A percentile compares a stretch with the other conserved stretches of the same genome.
Evolutionary conservation across 768 basidiomycete species (phyloP).

Genomic region (Psilocybe subaeruginosa): DNA sequence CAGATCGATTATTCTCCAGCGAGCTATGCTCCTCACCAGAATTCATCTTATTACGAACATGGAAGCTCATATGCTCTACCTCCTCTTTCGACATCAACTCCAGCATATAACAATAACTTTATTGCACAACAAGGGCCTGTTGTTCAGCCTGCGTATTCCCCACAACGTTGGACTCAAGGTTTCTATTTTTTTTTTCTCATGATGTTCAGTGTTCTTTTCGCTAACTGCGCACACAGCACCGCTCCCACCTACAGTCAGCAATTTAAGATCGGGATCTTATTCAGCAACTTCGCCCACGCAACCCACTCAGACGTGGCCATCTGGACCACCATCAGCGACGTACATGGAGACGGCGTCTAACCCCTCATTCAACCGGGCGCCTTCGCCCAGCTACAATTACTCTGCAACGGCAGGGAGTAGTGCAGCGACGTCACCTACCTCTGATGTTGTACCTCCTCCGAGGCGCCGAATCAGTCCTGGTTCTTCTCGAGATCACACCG

Average conservation of each 20-base stretch:
- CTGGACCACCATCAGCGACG: constrained; percentile 23
- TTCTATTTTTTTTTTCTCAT: constrained; percentile 8
- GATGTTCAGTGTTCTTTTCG: neutral
- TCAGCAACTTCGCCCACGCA: constrained; percentile 24
- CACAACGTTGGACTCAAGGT: constrained; percentile 45
- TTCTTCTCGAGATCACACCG: constrained; percentile 48
- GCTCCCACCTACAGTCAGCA: constrained; percentile 28
- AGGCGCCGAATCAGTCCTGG: constrained; percentile 60
- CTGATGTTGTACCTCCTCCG: constrained; percentile 59
- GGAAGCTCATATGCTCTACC: constrained; percentile 41
- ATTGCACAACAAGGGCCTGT: constrained; percentile 34
- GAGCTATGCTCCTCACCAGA: constrained; percentile 35
- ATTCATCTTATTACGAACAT: constrained; percentile 46
- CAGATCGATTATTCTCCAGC: constrained; percentile 45
- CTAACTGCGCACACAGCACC: constrained; percentile 20
- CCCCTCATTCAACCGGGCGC: constrained; percentile 27
- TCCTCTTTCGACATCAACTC: constrained; percentile 37
- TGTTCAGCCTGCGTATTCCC: constrained; percentile 37
- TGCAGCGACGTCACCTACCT: constrained; percentile 29
- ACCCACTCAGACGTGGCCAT: constrained; percentile 24
- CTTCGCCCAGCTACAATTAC: constrained; percentile 30
- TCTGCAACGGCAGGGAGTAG: constrained; percentile 37
- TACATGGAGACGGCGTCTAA: constrained; percentile 26
- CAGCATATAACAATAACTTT: constrained; percentile 35
- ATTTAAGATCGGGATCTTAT: constrained; percentile 33